Evolutionary conservation across 495 filamentous ascomycete genomes (phyloP), one percentile per base, ranked within the genome.

Genomic region (Penicillium fimorum): DNA sequence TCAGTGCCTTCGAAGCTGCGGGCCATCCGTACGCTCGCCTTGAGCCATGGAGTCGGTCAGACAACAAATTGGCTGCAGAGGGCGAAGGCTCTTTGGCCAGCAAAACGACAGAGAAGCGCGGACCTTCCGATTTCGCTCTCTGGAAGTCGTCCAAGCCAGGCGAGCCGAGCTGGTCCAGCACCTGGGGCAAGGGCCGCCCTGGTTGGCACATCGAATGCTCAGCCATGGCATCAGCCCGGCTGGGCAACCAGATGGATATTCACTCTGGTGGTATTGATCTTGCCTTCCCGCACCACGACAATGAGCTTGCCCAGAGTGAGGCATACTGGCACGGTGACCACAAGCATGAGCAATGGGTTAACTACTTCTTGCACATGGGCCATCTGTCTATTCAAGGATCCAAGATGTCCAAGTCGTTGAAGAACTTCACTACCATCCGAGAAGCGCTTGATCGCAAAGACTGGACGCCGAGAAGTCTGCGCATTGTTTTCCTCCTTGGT

Each of bases 161-260:
- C 37, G 94, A 98, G 76, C 94, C 94, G 1, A 87, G 81, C 57
- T 98, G 94, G 94, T 74, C 84, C 11, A 91, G 86, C 61, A 82
- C 82, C 5, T 98, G 94, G 93, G 91, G 92, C 9, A 76, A 82
- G 45, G 92, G 93, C 25, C 79, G 94, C 18, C 94, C 94, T 0
- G 94, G 94, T 15, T 97, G 91, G 94, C 94, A 97, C 70, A 97
- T 98, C 58, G 93, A 98, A 76, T 98, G 94, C 83, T 94, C 89
- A 1, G 92, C 90, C 2, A 98, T 98, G 94, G 92, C 92, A 1
- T 92, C 87, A 3, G 88, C 90, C 53, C 83, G 88, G 32, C 77
- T 98, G 5, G 94, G 93, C 8, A 76, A 83, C 41, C 76, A 83
- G 52, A 88, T 98, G 70, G 94, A 98, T 72, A 89, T 97, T 48